Percentiles rank a stretch among this genome's conserved stretches.
These are phyloP conservation scores for Myxozyma nipponensis DNA, from an alignment of 805 yeast genomes.

Conservation along the genomic window DNA sequence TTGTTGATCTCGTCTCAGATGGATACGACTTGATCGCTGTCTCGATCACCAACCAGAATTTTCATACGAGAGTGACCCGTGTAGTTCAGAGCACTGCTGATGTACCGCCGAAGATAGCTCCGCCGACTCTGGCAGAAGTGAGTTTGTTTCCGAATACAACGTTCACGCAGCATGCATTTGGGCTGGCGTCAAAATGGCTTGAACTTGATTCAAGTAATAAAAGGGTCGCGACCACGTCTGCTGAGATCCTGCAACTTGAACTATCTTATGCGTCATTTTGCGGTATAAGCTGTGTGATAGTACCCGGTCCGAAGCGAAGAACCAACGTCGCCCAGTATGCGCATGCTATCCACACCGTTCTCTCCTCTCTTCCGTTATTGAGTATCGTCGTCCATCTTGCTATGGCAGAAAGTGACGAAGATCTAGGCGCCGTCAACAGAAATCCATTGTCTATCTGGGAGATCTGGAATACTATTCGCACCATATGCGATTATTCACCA, in stretches of 20 bases:
- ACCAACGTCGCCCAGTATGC: constrained; percentile 50
- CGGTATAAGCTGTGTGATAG: constrained; percentile 52
- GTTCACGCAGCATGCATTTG: constrained; percentile 37
- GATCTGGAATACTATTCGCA: constrained; percentile 64
- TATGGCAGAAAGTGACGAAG: constrained; percentile 32
- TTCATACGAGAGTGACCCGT: constrained; percentile 16
- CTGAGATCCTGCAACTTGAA: constrained; percentile 57
- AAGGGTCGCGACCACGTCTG: constrained; percentile 49
- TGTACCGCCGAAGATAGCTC: not conserved
- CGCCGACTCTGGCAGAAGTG: constrained; percentile 19
- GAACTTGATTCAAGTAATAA: constrained; percentile 56
- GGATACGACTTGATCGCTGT: constrained; percentile 21
- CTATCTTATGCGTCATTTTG: constrained; percentile 55
- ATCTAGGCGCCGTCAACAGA: constrained; percentile 17
- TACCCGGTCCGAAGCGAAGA: constrained; percentile 63
- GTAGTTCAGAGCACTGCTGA: not conserved
- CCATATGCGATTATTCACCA: constrained; percentile 50
- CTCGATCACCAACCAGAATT: constrained; percentile 16
- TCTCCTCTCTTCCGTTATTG: constrained; percentile 29
- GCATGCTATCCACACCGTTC: constrained; percentile 41
- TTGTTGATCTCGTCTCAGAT: constrained; percentile 8
- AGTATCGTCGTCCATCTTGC: constrained; percentile 28
- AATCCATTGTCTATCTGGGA: constrained; percentile 66
- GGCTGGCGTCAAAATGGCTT: constrained; percentile 64
- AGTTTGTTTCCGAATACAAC: constrained; percentile 11